A percentile compares a stretch with the other conserved stretches of the same genome.
Evolutionary conservation across 345 rosid genomes (phyloP).

Genomic region (Eucalyptus fibrosa): DNA sequence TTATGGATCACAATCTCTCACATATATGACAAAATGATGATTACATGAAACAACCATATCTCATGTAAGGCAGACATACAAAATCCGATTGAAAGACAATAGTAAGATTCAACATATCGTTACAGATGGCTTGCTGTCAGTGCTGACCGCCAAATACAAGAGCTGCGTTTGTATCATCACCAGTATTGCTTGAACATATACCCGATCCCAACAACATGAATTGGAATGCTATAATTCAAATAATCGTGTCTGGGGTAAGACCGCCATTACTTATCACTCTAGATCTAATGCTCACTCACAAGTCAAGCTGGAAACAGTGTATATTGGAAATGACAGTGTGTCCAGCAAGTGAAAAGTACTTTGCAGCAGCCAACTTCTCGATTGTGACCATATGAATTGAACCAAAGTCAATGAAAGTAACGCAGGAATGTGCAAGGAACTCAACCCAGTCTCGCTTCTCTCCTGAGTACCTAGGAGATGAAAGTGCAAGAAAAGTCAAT

Average conservation of each 20-base stretch:
- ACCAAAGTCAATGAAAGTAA: neutral
- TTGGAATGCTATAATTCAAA: neutral
- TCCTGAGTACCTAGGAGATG: conserved; percentile 40
- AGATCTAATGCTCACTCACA: neutral
- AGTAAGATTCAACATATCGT: neutral
- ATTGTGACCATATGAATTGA: neutral
- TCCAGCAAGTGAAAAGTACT: neutral
- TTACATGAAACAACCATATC: neutral
- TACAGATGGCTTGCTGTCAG: neutral
- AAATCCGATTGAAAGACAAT: neutral
- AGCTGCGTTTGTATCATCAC: neutral
- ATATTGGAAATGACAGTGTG: neutral
- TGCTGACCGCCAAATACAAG: neutral
- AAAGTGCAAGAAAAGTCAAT: neutral
- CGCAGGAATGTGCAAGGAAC: neutral
- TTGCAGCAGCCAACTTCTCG: neutral
- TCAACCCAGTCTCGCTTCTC: conserved; percentile 74
- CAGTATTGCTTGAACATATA: neutral
- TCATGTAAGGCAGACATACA: neutral
- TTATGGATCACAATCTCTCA: neutral
- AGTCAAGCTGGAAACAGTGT: neutral
- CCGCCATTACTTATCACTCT: neutral
- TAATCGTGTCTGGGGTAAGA: neutral
- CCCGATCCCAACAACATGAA: neutral
- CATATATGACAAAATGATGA: neutral